phyloP scores from a whole-genome alignment of 768 basidiomycete genomes.

The Tricholoma sp. region DNA sequence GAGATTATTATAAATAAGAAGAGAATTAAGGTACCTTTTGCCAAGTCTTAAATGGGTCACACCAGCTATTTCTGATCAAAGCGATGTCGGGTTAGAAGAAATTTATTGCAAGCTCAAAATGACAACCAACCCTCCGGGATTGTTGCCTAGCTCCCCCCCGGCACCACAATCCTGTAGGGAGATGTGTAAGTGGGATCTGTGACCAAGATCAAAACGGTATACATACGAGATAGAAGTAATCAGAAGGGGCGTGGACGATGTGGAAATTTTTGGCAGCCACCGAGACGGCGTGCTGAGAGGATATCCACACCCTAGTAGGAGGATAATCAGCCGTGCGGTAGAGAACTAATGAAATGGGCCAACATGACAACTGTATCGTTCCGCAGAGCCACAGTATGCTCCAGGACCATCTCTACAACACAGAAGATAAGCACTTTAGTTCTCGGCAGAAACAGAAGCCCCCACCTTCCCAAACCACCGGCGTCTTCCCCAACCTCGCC shows the following conservation, averaged over 20 bases:
- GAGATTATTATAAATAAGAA: background rate
- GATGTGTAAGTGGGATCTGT: slow-evolving; percentile 10
- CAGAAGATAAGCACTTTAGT: slow-evolving; percentile 16
- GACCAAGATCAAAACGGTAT: too few species aligned
- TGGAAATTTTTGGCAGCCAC: slow-evolving; percentile 56
- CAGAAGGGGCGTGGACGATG: slow-evolving; percentile 65
- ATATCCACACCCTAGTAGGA: slow-evolving; percentile 73
- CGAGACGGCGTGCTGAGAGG: slow-evolving; percentile 48
- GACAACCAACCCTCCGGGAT: slow-evolving; percentile 32
- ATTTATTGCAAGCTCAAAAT: background rate
- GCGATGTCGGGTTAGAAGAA: background rate
- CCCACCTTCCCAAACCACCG: slow-evolving; percentile 77
- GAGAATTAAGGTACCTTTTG: slow-evolving; percentile 41
- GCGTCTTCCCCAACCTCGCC: slow-evolving; percentile 52
- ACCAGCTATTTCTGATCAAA: slow-evolving; percentile 54
- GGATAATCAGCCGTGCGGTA: background rate
- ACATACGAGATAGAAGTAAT: slow-evolving; percentile 68
- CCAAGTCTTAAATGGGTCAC: slow-evolving; percentile 79
- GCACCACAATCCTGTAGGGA: slow-evolving; percentile 56
- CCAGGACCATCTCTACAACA: slow-evolving; percentile 59
- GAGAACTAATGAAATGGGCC: slow-evolving; percentile 15
- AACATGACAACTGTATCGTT: slow-evolving; percentile 55
- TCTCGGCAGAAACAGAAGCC: background rate
- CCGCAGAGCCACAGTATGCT: slow-evolving; percentile 37
- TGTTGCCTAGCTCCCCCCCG: slow-evolving; percentile 61